Evolutionary conservation across 306 rosid genomes (phyloP).

Genomic region (Dryas drummondii): DNA sequence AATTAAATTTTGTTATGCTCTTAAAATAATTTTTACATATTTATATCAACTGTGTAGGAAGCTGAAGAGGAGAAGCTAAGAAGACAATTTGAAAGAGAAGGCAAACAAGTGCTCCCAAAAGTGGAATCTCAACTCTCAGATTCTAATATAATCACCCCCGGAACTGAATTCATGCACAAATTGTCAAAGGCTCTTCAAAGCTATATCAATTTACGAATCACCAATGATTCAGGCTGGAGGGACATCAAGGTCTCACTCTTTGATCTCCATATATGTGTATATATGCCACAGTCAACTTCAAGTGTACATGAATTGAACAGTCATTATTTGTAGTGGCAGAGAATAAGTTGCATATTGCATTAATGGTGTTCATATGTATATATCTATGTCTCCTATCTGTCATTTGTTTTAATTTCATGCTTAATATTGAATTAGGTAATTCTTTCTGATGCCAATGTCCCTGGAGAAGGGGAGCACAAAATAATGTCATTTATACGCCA

Average conservation of each 20-base stretch:
- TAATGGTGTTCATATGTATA: neutral
- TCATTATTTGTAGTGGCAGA: neutral
- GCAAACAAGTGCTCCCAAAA: slow-evolving; percentile 42
- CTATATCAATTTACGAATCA: slow-evolving; percentile 28
- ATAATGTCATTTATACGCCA: slow-evolving; percentile 43
- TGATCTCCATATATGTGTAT: neutral
- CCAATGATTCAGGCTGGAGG: slow-evolving; percentile 36
- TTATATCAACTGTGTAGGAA: slow-evolving; percentile 28
- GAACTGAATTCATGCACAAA: slow-evolving; percentile 53
- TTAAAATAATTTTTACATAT: neutral
- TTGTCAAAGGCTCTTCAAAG: slow-evolving; percentile 47
- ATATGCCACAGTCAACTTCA: neutral
- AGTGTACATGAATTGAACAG: neutral
- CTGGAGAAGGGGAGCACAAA: slow-evolving; percentile 57
- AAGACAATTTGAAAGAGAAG: slow-evolving; percentile 44
- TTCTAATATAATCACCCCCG: slow-evolving; percentile 56
- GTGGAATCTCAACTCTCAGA: slow-evolving; percentile 38
- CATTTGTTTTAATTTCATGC: neutral
- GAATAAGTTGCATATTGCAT: neutral
- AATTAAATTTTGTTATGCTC: too few species aligned
- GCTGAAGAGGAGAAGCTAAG: slow-evolving; percentile 40
- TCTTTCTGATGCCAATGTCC: slow-evolving; percentile 6
- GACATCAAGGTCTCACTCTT: slow-evolving; percentile 34
- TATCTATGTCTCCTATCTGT: too few species aligned
- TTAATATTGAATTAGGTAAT: neutral